Base-by-base conservation (phyloP, 495 filamentous ascomycete species). In the Melanomma pulvis-pyrius region DNA sequence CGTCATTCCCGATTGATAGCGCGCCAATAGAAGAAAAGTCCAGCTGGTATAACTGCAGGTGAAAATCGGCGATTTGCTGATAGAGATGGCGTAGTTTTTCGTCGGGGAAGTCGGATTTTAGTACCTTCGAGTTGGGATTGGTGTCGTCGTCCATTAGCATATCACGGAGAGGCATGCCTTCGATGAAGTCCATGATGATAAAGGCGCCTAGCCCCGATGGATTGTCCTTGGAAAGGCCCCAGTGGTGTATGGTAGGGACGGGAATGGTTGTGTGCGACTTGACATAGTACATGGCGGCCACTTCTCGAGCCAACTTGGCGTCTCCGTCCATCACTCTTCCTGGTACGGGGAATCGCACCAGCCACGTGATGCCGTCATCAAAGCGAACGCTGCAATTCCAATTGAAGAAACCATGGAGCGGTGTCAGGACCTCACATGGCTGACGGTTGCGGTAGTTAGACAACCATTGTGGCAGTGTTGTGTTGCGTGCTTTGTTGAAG, bases 171-270 rank as follows among this genome's bases (percentile, higher is more conserved):
- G 41, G 53, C 48, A 50, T 50, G 48, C 59, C 59, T 50, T 9
- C 28, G n/a, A 62, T 62, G 30, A 50, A 62, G 19, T 62, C 59
- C 30, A 62, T 62, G n/a, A 62, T 52, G 24, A 62, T 62, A 52
- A 62, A 62, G 26, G 48, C 26, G 17, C 59, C 59, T 62, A 62
- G 29, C 25, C 59, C 59, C 28, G 28, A 52, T n/a, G 48, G 47
- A 47, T 62, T 62, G 48, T 62, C 59, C 41, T 62, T 53, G n/a
- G 59, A 62, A 36, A 62, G 59, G 24, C 59, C 59, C 59, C 30
- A 62, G 46, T 48, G n/a, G 29, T 62, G 24, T 25, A 62, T 52
- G 17, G 44, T 29, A 62, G 59, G 59, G 41, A 62, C 30, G 15
- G 59, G 48, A 50, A 62, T 62, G 30, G 44, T 62, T 62, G 48